Percentiles rank a stretch among this genome's conserved stretches.
Evolutionary conservation across 2,329 filamentous ascomycete species (phyloP).

Genomic region (Stagonosporopsis vannaccii): DNA sequence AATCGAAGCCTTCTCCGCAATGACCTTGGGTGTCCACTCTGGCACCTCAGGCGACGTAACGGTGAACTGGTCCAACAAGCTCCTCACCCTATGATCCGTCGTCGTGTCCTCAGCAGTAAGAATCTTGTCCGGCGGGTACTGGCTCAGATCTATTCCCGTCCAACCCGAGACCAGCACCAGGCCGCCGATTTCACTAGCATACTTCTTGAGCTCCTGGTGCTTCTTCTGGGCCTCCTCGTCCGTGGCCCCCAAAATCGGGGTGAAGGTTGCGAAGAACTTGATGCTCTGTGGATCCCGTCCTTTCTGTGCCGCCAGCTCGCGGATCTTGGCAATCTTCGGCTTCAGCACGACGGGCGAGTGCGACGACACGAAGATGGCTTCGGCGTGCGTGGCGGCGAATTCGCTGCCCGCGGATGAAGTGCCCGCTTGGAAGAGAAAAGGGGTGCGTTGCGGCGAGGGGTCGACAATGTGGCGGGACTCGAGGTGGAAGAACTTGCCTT

Average conservation of each 20-base stretch:
- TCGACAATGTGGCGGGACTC: constrained; percentile 55
- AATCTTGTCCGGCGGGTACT: constrained; percentile 65
- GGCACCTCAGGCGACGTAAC: constrained; percentile 40
- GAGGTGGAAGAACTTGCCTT: constrained; percentile 62
- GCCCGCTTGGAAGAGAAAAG: constrained; percentile 61
- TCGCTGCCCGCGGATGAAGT: constrained; percentile 64
- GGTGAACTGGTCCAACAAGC: constrained; percentile 44
- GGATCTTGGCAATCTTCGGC: constrained; percentile 62
- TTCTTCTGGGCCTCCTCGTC: constrained; percentile 61
- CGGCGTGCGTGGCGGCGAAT: constrained; percentile 66
- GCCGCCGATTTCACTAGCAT: constrained; percentile 62
- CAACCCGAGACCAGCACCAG: constrained; percentile 65
- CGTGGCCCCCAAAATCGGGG: constrained; percentile 46
- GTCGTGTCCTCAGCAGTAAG: constrained; percentile 63
- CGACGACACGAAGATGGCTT: constrained; percentile 66
- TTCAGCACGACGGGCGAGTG: constrained; percentile 59
- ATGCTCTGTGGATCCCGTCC: constrained; percentile 65
- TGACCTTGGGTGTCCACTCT: constrained; percentile 39
- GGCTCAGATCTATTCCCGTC: constrained; percentile 67
- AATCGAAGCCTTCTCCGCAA: constrained; percentile 56
- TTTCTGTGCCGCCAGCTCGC: constrained; percentile 57
- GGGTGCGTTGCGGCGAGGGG: constrained; percentile 52
- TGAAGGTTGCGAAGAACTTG: constrained; percentile 58
- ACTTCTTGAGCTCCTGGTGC: constrained; percentile 58
- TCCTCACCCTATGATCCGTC: constrained; percentile 55